Evolutionary conservation across 2,329 filamentous ascomycete genomes (phyloP), one percentile per base, ranked within the genome.

Genomic region (Xylaria sp.): DNA sequence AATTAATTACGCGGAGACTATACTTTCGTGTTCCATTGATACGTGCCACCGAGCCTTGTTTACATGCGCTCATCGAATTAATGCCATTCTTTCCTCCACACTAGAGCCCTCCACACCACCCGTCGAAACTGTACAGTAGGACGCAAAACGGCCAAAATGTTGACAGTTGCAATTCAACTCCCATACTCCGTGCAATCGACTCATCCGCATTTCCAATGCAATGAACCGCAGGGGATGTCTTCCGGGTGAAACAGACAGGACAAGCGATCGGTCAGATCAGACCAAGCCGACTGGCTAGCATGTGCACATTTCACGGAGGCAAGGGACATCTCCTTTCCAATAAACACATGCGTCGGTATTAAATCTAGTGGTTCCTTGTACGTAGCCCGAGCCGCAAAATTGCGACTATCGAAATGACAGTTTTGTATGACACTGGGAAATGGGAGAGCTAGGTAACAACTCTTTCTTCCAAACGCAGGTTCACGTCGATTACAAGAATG

Each of bases 401-500:
- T 50, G 58, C 61, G 57, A 56, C 61, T 47, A 48, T 61, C 62
- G 55, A 65, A 68, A 68, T 62, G 63, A 67, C 64, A 65, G 64
- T 53, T 62, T 66, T 67, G 64, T 63, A 62, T 61, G 60, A 66
- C 63, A 68, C 54, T 50, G 52, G 57, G 60, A 64, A 63, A 63
- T 54, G 60, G n/a, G 56, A 63, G 63, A 63, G 54, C 60, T 50
- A 57, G 54, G 44, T 50, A 56, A 64, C 54, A 54, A 58, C 59
- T 54, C 62, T 54, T 53, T 54, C 49, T 57, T 59, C 54, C 55
- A 55, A 50, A 40, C 47, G 48, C 49, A 29, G 44, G 42, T 9
- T 39, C 44, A 52, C 38, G 48, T 46, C 48, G 50, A 61, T 80
- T 82, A 84, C 71, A 85, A 69, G 65, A 83, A 72, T 65, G 81